Percentiles rank a stretch among this genome's conserved stretches.
Conservation (phyloP, 495 filamentous ascomycete species). For the Aspergillus ellipticus region DNA sequence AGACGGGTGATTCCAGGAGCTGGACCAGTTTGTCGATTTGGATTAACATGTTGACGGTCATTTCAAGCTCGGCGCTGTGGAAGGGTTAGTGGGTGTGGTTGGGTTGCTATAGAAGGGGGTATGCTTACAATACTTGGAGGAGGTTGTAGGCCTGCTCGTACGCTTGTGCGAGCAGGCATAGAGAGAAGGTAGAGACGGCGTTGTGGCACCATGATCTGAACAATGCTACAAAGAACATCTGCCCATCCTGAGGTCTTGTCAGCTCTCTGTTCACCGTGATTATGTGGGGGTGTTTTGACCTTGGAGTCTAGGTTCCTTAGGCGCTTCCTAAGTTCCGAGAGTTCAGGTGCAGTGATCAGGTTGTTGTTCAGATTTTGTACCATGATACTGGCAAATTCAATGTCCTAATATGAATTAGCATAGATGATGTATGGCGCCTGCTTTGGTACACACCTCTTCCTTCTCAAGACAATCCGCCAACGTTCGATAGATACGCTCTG, state of each 20-base stretch:
- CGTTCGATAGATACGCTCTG: constrained; percentile 94
- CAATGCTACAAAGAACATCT: constrained; percentile 89
- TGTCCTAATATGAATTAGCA: constrained; percentile 49
- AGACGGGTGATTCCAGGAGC: constrained; percentile 94
- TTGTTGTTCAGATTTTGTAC: constrained; percentile 99
- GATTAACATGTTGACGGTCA: constrained; percentile 98
- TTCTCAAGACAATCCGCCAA: constrained; percentile 96
- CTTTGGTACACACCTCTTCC: constrained; percentile 59
- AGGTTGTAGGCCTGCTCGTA: constrained; percentile 98
- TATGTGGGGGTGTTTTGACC: constrained; percentile 35
- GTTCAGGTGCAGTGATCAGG: constrained; percentile 92
- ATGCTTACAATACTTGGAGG: constrained; percentile 84
- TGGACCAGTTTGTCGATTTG: constrained; percentile 99
- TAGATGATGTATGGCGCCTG: background rate
- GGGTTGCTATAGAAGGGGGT: background rate
- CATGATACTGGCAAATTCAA: constrained; percentile 99
- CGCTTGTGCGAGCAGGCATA: constrained; percentile 93
- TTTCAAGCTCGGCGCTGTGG: constrained; percentile 86
- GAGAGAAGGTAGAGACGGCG: constrained; percentile 92
- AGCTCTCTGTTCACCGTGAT: constrained; percentile 2
- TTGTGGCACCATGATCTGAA: constrained; percentile 99
- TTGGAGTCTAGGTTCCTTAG: constrained; percentile 85
- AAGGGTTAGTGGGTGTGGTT: constrained; percentile 34
- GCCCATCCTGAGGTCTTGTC: constrained; percentile 64
- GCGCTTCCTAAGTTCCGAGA: constrained; percentile 85